Conservation (phyloP, 1,284 basidiomycete genomes). For the Wolfiporia cocos region DNA sequence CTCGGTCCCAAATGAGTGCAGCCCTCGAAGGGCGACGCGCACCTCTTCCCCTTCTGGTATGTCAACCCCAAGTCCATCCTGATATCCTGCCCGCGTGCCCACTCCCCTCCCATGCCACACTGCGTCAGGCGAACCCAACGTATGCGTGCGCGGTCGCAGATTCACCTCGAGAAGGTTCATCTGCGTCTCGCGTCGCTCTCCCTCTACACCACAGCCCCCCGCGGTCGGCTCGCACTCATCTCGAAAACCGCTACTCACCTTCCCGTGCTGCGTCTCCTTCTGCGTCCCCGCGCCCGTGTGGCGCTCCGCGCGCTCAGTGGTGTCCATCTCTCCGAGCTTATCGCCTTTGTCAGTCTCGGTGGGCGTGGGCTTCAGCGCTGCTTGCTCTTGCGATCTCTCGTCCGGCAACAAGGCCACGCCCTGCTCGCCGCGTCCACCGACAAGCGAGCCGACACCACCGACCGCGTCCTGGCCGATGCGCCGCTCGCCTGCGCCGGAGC, state of each 20-base stretch:
- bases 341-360: conserved; percentile 3
- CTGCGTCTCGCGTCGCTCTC: conserved; percentile 12
- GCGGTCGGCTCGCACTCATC: no score
- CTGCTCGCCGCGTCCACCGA: conserved; percentile 19
- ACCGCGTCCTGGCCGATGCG: conserved; percentile 1
- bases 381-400: conserved; percentile 9
- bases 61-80: conserved; percentile 14
- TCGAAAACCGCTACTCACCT: neutral
- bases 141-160: conserved; percentile 18
- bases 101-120: conserved; percentile 16
- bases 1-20: no score
- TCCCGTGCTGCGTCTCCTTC: neutral
- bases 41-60: conserved; percentile 4
- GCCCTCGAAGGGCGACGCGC: conserved; percentile 4
- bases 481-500: neutral
- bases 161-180: conserved; percentile 16
- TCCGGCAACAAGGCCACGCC: conserved; percentile 24
- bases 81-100: conserved; percentile 10
- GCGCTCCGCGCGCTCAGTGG: conserved; percentile 6
- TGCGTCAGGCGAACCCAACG: conserved; percentile 17
- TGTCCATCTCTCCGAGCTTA: conserved; percentile 4
- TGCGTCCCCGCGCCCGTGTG: conserved; percentile 1
- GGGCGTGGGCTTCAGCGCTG: neutral
- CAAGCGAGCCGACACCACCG: conserved; percentile 21
- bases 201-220: conserved; percentile 1